These are phyloP conservation scores for Stereum hirsutum DNA, from an alignment of 1,284 basidiomycete genomes.

Conservation along the genomic window DNA sequence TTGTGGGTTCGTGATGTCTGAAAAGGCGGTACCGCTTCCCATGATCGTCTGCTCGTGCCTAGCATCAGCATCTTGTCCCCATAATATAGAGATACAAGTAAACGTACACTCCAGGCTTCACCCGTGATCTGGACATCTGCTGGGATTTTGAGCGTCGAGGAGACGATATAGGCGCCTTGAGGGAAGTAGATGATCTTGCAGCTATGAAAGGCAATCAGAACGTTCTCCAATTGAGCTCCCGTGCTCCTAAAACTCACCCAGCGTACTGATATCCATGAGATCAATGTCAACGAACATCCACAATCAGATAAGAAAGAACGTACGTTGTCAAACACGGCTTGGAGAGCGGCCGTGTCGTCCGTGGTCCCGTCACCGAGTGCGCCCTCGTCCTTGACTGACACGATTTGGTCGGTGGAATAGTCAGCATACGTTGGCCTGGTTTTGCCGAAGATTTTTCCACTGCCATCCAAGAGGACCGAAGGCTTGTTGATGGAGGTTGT, in stretches of 20 bases:
- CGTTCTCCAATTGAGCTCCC: no score
- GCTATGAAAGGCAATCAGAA: no score
- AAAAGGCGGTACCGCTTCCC: constrained; percentile 52
- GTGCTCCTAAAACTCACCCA: no score
- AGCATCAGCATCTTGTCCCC: no score
- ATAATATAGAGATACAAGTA: no score
- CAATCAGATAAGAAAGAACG: no score
- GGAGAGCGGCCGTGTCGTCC: constrained; percentile 66
- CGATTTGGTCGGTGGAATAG: constrained; percentile 52
- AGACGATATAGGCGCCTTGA: constrained; percentile 64
- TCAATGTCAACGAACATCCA: no score
- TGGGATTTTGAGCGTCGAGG: constrained; percentile 63
- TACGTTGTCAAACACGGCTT: constrained; percentile 52
- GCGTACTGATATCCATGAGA: constrained; percentile 50
- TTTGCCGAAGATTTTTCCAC: constrained; percentile 55
- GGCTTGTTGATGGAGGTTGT: constrained; percentile 44
- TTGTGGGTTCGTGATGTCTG: constrained; percentile 41
- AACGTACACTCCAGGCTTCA: constrained; percentile 73
- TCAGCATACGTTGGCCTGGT: constrained; percentile 63
- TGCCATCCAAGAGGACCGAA: constrained; percentile 40
- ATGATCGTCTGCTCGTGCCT: no score
- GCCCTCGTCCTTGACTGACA: constrained; percentile 61
- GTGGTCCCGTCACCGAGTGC: constrained; percentile 68
- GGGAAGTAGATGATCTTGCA: constrained; percentile 76
- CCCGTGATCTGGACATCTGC: constrained; percentile 64